phyloP scores from a whole-genome alignment of 1,284 basidiomycete species.

The Fereydounia khargensis region DNA sequence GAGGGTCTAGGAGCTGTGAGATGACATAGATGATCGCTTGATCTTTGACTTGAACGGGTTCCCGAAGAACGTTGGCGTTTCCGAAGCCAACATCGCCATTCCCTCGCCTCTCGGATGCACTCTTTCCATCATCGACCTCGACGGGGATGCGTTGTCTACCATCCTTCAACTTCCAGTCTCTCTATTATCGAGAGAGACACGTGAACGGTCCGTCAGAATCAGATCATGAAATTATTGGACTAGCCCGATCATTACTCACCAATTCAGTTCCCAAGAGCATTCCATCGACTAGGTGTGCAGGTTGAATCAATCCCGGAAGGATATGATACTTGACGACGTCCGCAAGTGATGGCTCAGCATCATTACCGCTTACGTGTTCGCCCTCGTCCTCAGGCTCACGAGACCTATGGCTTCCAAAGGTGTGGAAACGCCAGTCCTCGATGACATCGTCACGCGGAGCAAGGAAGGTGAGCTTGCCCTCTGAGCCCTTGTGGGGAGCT shows the following conservation, averaged over 20 bases:
- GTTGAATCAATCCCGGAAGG: constrained; percentile 28
- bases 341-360: constrained; percentile 16
- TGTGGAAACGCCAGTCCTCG: constrained; percentile 18
- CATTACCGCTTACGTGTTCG: too few relatives aligned
- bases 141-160: constrained; percentile 58
- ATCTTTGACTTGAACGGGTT: constrained; percentile 73
- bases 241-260: too few relatives aligned
- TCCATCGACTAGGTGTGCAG: constrained; percentile 23
- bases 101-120: constrained; percentile 40
- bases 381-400: too few relatives aligned
- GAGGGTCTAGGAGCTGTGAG: constrained; percentile 76
- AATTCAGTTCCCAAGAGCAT: constrained; percentile 48
- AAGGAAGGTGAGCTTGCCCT: constrained; percentile 60
- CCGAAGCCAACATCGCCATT: constrained; percentile 69
- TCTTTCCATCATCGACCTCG: constrained; percentile 48
- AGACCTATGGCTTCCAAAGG: too few relatives aligned
- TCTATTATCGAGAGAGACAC: neutral
- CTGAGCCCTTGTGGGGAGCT: constrained; percentile 18
- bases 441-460: constrained; percentile 87
- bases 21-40: constrained; percentile 81
- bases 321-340: constrained; percentile 52
- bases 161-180: constrained; percentile 51
- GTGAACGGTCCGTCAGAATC: neutral
- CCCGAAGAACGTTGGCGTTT: constrained; percentile 75
- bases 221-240: neutral